phyloP scores from a whole-genome alignment of 805 yeast species.

The Saturnispora mendoncae region DNA sequence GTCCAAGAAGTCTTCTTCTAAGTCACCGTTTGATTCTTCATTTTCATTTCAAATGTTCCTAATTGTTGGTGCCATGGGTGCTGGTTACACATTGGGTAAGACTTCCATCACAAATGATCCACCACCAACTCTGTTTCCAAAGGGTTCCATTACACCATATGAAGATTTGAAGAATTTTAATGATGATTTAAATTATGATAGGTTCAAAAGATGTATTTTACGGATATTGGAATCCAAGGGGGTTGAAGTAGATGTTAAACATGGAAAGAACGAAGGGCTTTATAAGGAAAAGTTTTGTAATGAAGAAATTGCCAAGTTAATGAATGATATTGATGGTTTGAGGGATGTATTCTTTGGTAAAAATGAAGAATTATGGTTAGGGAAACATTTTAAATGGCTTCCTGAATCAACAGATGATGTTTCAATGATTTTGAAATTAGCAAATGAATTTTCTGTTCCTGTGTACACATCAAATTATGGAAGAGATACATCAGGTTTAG shows the following conservation, averaged over 20 bases:
- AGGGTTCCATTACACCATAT: conserved; percentile 19
- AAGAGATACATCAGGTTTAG: conserved; percentile 10
- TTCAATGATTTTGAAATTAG: conserved; percentile 17
- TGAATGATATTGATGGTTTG: conserved; percentile 17
- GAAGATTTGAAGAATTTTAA: conserved; percentile 16
- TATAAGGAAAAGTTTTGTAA: conserved; percentile 14
- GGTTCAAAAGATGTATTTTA: conserved; percentile 22
- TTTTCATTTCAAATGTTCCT: conserved; percentile 24
- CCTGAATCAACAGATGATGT: conserved; percentile 21
- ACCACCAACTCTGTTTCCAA: conserved; percentile 25
- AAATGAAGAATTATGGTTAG: conserved; percentile 12
- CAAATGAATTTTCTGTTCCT: conserved; percentile 24
- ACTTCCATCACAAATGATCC: conserved; percentile 19
- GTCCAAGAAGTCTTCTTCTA: conserved; percentile 2
- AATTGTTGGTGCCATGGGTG: conserved; percentile 27
- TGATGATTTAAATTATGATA: conserved; percentile 16
- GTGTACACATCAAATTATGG: conserved; percentile 13
- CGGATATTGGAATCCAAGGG: conserved; percentile 20
- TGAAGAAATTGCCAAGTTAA: conserved; percentile 16
- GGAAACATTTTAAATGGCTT: conserved; percentile 16
- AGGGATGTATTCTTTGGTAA: conserved; percentile 20
- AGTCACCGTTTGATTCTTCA: conserved; percentile 19
- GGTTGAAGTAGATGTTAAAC: conserved; percentile 16
- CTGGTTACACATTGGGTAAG: conserved; percentile 27
- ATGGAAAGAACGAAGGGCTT: conserved; percentile 13